phyloP scores from a whole-genome alignment of 306 rosid genomes.

The Oemleria cerasiformis region DNA sequence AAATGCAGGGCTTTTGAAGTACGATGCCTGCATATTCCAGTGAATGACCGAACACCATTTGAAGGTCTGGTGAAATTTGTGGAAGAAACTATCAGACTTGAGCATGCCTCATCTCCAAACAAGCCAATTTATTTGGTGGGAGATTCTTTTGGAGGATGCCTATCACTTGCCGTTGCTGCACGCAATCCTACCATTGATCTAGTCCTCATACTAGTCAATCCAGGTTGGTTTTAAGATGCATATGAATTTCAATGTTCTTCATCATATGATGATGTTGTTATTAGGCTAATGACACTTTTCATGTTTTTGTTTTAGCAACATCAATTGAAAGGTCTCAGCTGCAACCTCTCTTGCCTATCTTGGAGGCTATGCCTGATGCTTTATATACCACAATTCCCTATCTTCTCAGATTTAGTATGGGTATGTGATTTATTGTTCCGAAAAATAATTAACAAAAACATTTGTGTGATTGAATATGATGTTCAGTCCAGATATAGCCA shows the following conservation, averaged over 20 bases:
- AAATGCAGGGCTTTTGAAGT: conserved; percentile 83
- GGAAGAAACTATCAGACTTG: conserved; percentile 67
- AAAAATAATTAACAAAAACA: background rate
- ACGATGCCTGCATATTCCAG: conserved; percentile 88
- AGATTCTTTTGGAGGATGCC: conserved; percentile 95
- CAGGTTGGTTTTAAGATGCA: conserved; percentile 47
- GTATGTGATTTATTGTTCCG: conserved; percentile 43
- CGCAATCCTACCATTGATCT: conserved; percentile 80
- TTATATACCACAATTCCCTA: conserved; percentile 64
- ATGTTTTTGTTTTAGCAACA: conserved; percentile 59
- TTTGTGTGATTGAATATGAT: background rate
- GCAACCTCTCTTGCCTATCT: conserved; percentile 72
- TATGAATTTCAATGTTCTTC: conserved; percentile 7
- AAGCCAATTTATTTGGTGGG: conserved; percentile 94
- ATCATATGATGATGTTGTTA: conserved; percentile 20
- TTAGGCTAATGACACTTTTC: conserved; percentile 14
- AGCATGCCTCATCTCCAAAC: conserved; percentile 61
- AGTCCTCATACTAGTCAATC: conserved; percentile 65
- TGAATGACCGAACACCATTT: conserved; percentile 58
- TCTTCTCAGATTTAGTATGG: conserved; percentile 76
- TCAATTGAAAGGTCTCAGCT: conserved; percentile 81
- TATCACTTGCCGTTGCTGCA: conserved; percentile 91
- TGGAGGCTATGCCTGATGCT: conserved; percentile 67
- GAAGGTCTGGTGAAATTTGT: conserved; percentile 83
- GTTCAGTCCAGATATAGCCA: background rate